phyloP scores from a whole-genome alignment of 192 early-diverging fungal species.

The Lobosporangium transversale region DNA sequence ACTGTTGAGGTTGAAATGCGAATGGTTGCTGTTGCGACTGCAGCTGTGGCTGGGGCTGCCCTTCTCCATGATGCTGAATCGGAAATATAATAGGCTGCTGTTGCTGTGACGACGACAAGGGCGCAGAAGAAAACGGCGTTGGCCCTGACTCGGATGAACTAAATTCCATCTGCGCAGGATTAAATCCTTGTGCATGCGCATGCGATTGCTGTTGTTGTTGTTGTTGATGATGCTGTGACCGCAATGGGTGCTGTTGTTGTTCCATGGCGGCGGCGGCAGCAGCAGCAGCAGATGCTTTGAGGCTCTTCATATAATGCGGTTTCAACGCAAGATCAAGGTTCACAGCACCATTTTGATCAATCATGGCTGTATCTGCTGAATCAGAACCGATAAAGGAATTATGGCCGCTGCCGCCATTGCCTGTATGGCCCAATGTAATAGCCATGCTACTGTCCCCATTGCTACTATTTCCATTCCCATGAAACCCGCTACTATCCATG shows the following conservation, averaged over 20 bases:
- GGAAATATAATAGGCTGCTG: conserved; percentile 12
- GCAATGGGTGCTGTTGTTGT: conserved; percentile 10
- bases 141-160: conserved; percentile 2
- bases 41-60: background rate
- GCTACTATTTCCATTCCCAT: conserved; percentile 8
- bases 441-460: conserved; percentile 3
- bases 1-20: conserved; percentile 12
- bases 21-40: conserved; percentile 15
- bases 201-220: conserved; percentile 16
- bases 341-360: conserved; percentile 10
- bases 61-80: conserved; percentile 4
- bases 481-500: conserved; percentile 15
- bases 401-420: conserved; percentile 8
- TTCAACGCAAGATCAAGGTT: conserved; percentile 34
- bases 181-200: conserved; percentile 16
- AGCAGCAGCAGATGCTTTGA: conserved; percentile 27
- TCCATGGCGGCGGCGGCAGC: conserved; percentile 5
- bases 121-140: background rate
- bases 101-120: conserved; percentile 8
- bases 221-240: conserved; percentile 15
- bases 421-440: background rate
- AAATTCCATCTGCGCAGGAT: conserved; percentile 21
- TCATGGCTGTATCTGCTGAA: background rate
- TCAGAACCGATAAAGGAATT: conserved; percentile 1
- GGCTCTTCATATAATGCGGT: conserved; percentile 31